Evolutionary conservation across 768 basidiomycete species (phyloP), one percentile per base, ranked within the genome.

Genomic region (Guyanaporus albipodus): DNA sequence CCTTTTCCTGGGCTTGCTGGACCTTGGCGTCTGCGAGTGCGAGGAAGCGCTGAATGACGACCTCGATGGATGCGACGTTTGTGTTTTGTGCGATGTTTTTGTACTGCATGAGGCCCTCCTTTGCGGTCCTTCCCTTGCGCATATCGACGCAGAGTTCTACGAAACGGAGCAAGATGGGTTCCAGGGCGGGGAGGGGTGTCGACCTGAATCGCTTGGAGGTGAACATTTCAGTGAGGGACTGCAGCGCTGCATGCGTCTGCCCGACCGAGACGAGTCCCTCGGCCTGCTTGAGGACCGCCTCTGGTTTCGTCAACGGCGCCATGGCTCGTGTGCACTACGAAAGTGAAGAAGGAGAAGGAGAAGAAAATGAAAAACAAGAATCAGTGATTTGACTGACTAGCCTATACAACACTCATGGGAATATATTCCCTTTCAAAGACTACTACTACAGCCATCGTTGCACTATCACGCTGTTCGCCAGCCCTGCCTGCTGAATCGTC

Each of bases 71-170:
- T 39, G 79, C 80, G 33, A 97, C 91, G 64, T 81, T 90, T 18
- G 85, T 83, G 58, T 94, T 92, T 62, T 99, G 95, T 0, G 92
- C 92, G 57, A 96, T 92, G 66, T 97, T 97, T 73, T 96, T 97
- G 80, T 91, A 96, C 63, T 91, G 87, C 83, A 95, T 91, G 38
- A 98, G 80, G 19, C 91, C 94, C 62, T 94, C 92, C 67, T 95
- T 93, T 19, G 93, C 34, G 8, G 44, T 38, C n/a, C 44, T 46
- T 2, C 93, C 93, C 68, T 94, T 93, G 55, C 91, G 82, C 78
- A 96, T 85, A 51, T 91, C 86, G 50, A 97, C 92, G 64, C 92
- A 98, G 38, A 99, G 87, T 62, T 94, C 90, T 72, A 98, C 82
- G 72, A 95, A 97, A 48, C 91, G 87, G 55, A 91, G 71, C 78